phyloP scores from a whole-genome alignment of 208 protist species.

The Leptomonas pyrrhocoris region DNA sequence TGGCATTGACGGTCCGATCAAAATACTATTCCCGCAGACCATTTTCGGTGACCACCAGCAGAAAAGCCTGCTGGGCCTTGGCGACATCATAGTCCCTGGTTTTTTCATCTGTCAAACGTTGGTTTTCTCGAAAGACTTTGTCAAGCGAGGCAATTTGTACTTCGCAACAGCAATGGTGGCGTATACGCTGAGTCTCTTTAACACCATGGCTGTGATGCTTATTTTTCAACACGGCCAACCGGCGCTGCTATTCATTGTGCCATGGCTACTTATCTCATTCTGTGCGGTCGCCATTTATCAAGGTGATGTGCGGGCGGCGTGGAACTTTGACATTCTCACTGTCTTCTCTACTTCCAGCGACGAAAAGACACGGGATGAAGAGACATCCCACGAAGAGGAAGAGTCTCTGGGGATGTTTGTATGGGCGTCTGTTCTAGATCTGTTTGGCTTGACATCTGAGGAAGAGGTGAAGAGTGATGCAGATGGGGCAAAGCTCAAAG shows the following conservation, averaged over 20 bases:
- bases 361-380: neutral
- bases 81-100: slow-evolving; percentile 97
- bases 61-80: slow-evolving; percentile 95
- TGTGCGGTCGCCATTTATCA: slow-evolving; percentile 40
- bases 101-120: slow-evolving; percentile 95
- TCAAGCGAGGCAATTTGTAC: slow-evolving; percentile 81
- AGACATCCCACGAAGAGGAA: slow-evolving; percentile 23
- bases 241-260: slow-evolving; percentile 92
- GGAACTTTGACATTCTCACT: slow-evolving; percentile 45
- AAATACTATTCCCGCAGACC: slow-evolving; percentile 93
- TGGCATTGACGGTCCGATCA: slow-evolving; percentile 95
- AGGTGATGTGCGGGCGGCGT: slow-evolving; percentile 69
- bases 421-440: slow-evolving; percentile 20
- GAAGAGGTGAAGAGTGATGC: slow-evolving; percentile 20
- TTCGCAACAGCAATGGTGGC: slow-evolving; percentile 84
- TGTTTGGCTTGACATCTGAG: slow-evolving; percentile 53
- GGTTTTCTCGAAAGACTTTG: slow-evolving; percentile 85
- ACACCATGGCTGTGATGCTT: slow-evolving; percentile 96
- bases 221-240: slow-evolving; percentile 94
- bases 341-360: slow-evolving; percentile 29
- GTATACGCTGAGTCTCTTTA: slow-evolving; percentile 91
- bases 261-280: slow-evolving; percentile 85
- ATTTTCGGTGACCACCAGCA: slow-evolving; percentile 69
- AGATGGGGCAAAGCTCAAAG: slow-evolving; percentile 6
- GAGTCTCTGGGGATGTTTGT: slow-evolving; percentile 35